These are phyloP conservation scores for Penicillium glabrum DNA, from an alignment of 2,329 filamentous ascomycete species.

Conservation along the genomic window DNA sequence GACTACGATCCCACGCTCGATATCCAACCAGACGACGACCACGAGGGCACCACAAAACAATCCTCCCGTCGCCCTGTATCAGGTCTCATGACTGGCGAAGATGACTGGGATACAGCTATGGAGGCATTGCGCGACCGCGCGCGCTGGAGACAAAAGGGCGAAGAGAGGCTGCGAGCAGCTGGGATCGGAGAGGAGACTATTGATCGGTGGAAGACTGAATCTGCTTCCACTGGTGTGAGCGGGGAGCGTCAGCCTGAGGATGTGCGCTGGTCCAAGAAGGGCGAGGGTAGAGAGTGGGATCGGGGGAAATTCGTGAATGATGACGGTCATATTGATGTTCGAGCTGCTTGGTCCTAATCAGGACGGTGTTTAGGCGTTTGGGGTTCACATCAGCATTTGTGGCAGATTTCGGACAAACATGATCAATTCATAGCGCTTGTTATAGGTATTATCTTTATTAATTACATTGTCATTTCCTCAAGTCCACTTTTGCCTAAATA, in stretches of 20 bases:
- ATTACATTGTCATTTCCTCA: too few species aligned
- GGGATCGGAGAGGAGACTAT: slow-evolving; percentile 78
- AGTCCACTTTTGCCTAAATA: too few species aligned
- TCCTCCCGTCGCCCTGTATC: slow-evolving; percentile 41
- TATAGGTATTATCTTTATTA: too few species aligned
- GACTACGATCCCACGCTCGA: slow-evolving; percentile 57
- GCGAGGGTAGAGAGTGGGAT: slow-evolving; percentile 58
- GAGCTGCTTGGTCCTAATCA: slow-evolving; percentile 46
- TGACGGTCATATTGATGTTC: slow-evolving; percentile 54
- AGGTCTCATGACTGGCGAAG: slow-evolving; percentile 50
- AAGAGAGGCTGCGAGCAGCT: slow-evolving; percentile 71
- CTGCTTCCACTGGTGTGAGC: slow-evolving; percentile 51
- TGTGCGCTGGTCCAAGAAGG: slow-evolving; percentile 70
- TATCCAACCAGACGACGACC: slow-evolving; percentile 43
- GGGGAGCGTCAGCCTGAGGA: slow-evolving; percentile 63
- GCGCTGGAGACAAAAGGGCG: slow-evolving; percentile 72
- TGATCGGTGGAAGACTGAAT: slow-evolving; percentile 66
- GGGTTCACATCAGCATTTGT: background rate
- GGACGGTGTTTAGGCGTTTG: background rate
- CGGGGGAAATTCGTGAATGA: slow-evolving; percentile 60
- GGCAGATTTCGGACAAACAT: too few species aligned
- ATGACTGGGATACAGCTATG: slow-evolving; percentile 77
- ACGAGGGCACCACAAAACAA: slow-evolving; percentile 59
- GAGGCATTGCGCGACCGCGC: slow-evolving; percentile 79
- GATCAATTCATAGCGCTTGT: background rate